Evolutionary conservation across 768 basidiomycete species (phyloP).

Genomic region (Mycena indigotica): DNA sequence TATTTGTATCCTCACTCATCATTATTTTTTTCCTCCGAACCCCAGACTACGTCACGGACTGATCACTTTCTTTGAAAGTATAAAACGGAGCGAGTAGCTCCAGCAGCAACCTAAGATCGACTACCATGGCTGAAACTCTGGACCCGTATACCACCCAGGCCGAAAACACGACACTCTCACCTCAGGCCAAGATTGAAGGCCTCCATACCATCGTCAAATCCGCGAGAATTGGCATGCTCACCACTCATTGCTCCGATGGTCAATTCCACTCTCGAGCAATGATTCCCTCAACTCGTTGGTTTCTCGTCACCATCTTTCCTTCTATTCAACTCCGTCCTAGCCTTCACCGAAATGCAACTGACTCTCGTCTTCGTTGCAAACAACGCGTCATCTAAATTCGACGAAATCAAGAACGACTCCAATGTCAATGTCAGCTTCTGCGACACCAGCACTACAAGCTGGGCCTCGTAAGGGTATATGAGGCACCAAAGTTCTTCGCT

Average conservation of each 20-base stretch:
- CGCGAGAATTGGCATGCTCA: constrained; percentile 74
- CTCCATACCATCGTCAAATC: constrained; percentile 65
- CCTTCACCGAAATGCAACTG: constrained; percentile 47
- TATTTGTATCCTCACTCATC: constrained; percentile 28
- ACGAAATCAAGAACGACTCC: constrained; percentile 73
- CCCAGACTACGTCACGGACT: constrained; percentile 1
- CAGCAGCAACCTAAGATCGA: neutral
- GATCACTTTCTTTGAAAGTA: constrained; percentile 1
- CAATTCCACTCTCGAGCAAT: constrained; percentile 81
- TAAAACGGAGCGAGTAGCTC: neutral
- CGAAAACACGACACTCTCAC: constrained; percentile 56
- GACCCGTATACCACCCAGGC: constrained; percentile 76
- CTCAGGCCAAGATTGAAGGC: constrained; percentile 71
- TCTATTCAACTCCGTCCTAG: constrained; percentile 32
- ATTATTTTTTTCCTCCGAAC: constrained; percentile 25
- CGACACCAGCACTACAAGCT: constrained; percentile 67
- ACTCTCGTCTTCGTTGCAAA: constrained; percentile 74
- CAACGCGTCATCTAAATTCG: constrained; percentile 70
- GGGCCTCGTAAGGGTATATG: constrained; percentile 57
- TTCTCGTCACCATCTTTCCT: neutral
- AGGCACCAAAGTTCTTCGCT: too few relatives aligned
- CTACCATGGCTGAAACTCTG: constrained; percentile 40
- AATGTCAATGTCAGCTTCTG: constrained; percentile 84
- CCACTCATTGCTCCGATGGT: constrained; percentile 68
- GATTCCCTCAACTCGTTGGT: constrained; percentile 68